Percentiles rank a stretch among this genome's conserved stretches.
Conservation (phyloP, 305 asterid species). For the Fraxinus ornus region DNA sequence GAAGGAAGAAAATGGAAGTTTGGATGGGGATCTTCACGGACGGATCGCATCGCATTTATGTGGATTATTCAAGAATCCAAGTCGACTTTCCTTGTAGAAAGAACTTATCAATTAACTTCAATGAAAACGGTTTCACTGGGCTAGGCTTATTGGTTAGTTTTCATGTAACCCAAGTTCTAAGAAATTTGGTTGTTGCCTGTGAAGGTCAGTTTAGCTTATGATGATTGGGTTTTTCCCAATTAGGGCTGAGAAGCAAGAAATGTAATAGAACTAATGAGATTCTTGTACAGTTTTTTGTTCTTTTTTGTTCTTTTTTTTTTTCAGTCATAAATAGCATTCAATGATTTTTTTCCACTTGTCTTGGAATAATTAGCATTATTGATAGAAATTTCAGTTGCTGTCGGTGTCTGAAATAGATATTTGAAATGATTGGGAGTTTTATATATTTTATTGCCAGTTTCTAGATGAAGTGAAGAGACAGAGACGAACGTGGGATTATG, state of each 20-base stretch:
- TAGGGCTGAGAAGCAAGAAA: background rate
- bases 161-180: background rate
- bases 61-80: background rate
- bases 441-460: background rate
- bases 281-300: background rate
- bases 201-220: too few species aligned
- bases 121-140: background rate
- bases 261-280: background rate
- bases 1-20: background rate
- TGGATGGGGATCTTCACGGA: background rate
- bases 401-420: background rate
- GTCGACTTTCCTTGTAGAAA: background rate
- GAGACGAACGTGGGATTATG: background rate
- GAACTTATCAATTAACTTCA: background rate
- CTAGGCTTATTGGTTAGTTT: background rate
- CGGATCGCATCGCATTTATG: too few species aligned
- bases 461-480: background rate
- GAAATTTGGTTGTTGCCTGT: background rate
- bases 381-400: background rate
- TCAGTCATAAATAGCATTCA: background rate
- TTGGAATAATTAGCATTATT: background rate
- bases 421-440: background rate
- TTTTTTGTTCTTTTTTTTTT: too few species aligned
- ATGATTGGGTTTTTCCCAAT: background rate
- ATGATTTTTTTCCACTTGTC: background rate